Conservation (phyloP, 192 early-diverging fungal species). For the Gaertneriomyces sp. region DNA sequence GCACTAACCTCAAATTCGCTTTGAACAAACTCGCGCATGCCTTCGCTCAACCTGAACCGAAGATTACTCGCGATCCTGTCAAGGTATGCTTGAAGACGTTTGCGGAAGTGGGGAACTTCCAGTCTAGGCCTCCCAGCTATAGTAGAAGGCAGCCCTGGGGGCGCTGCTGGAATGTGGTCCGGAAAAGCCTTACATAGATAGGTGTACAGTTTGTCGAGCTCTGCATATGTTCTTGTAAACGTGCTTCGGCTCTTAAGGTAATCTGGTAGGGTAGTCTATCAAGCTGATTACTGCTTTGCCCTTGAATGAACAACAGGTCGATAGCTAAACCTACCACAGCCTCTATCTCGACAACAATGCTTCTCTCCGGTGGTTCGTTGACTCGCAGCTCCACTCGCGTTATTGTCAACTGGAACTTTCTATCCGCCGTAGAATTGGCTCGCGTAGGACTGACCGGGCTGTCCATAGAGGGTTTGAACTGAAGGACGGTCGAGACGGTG, state of each 20-base stretch:
- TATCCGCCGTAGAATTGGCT: no score
- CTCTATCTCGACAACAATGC: no score
- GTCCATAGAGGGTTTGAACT: no score
- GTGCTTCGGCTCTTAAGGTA: neutral
- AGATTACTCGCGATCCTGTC: neutral
- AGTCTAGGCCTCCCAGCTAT: neutral
- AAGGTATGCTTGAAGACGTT: neutral
- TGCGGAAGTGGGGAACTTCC: neutral
- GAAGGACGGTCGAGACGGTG: no score
- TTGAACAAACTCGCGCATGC: neutral
- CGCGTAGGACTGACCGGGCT: no score
- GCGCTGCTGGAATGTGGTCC: slow-evolving; percentile 23
- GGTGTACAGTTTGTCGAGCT: slow-evolving; percentile 26
- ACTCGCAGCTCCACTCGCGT: no score
- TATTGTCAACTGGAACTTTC: no score
- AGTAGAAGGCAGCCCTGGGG: slow-evolving; percentile 7
- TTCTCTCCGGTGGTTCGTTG: no score
- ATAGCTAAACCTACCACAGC: no score
- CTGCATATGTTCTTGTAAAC: slow-evolving; percentile 13
- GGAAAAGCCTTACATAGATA: slow-evolving; percentile 18
- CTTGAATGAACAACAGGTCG: no score
- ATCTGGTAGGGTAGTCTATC: no score
- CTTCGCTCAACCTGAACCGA: neutral
- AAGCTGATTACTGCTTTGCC: no score
- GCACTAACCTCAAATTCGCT: slow-evolving; percentile 5